Evolutionary conservation across 192 early-diverging fungal genomes (phyloP), one percentile per base, ranked within the genome.

Genomic region (Phycomyces nitens): DNA sequence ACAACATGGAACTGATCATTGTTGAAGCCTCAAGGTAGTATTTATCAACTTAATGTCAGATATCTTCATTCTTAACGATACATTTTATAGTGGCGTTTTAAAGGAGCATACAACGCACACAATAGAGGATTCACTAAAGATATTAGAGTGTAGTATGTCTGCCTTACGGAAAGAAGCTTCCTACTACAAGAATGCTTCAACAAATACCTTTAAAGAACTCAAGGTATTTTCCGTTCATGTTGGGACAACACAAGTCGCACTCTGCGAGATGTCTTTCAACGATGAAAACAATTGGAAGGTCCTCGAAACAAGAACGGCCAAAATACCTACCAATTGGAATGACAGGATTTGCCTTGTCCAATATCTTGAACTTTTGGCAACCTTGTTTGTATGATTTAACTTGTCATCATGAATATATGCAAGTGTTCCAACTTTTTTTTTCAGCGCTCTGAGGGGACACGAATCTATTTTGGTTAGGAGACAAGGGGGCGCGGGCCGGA

Each of bases 1-100:
- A 44, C 57, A 59, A 59, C 20, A 44, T 59, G 57, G 57, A 59
- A 11, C 4, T 44, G 20, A 44, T 59, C 21, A 44, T 59, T 44
- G 57, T 59, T 22, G 57, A 59, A 59, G 41, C 41, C 3, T 59
- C 57, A 5, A 60, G 24, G 58, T 59, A 49, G 41, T n/a, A n/a
- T n/a, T 16, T 21, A 8, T 55, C 7, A 55, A 55, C 9, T 55
- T 16, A 22, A 55, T 27, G 3, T 22, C 12, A 12, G 27, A 9
- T 55, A 55, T 55, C 53, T 14, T 43, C 0, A 20, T 6, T 44
- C 40, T 59, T 24, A 44, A 1, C 14, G 14, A 42, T 42, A 42
- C 26, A 23, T 12, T 60, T 26, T 44, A 60, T 60, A 60, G 59
- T 60, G 59, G 59, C 7, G 18, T 40, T 1, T 42, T 51, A 39